Percentiles rank a stretch among this genome's conserved stretches.
Conservation (phyloP, 768 basidiomycete species). For the Tylopilus felleus region DNA sequence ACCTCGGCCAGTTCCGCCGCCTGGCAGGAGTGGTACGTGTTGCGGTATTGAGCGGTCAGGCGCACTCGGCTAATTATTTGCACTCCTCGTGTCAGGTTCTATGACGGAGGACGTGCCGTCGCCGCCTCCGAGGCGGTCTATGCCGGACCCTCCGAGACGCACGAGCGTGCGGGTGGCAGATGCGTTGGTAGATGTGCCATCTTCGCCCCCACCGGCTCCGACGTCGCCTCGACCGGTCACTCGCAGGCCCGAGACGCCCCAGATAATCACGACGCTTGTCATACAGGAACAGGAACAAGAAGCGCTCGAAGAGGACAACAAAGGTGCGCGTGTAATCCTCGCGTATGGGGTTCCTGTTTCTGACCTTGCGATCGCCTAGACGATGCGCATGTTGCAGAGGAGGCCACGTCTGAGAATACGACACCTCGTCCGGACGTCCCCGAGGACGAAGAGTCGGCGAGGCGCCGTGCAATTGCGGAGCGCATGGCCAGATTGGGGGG, state of each 20-base stretch:
- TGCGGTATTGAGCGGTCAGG: not conserved
- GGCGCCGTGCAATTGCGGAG: conserved; percentile 78
- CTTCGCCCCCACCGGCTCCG: conserved; percentile 21
- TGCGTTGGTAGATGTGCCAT: conserved; percentile 4
- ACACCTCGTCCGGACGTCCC: conserved; percentile 16
- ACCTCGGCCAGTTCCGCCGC: conserved; percentile 30
- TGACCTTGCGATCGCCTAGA: conserved; percentile 4
- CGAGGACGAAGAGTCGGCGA: conserved; percentile 48
- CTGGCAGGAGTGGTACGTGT: conserved; percentile 28
- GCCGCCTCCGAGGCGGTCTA: conserved; percentile 14
- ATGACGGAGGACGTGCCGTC: conserved; percentile 11
- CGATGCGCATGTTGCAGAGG: conserved; percentile 2
- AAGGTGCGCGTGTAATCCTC: conserved; percentile 3
- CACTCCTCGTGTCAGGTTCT: conserved; percentile 8
- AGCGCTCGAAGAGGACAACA: conserved; percentile 1
- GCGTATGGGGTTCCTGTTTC: not conserved
- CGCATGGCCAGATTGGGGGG: conserved; percentile 94
- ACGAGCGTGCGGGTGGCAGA: conserved; percentile 18
- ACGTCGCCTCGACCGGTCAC: conserved; percentile 12
- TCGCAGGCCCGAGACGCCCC: conserved; percentile 20
- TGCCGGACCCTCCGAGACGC: conserved; percentile 25
- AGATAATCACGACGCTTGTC: conserved; percentile 22
- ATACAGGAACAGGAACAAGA: conserved; percentile 6
- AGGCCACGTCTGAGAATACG: conserved; percentile 4
- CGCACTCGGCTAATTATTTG: conserved; percentile 5